Conservation (phyloP, 176 grass and related monocot species). For the Microstegium vimineum region DNA sequence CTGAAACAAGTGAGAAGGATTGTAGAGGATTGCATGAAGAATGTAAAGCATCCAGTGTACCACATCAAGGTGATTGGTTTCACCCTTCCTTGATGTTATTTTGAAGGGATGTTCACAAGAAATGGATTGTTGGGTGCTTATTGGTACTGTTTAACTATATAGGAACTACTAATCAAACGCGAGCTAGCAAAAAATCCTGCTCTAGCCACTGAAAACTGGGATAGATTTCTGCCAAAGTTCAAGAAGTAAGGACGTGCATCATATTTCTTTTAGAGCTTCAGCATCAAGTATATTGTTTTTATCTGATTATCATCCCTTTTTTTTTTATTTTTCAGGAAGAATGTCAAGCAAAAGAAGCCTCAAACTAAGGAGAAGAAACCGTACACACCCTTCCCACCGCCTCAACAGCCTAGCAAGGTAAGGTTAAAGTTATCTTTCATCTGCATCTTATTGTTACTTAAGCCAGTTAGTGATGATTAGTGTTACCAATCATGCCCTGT, state of each 20-base stretch:
- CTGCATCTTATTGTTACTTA: background rate
- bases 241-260: constrained; percentile 73
- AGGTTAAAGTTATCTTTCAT: background rate
- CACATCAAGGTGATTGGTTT: constrained; percentile 75
- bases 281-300: background rate
- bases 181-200: constrained; percentile 92
- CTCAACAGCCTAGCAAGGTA: constrained; percentile 96
- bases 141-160: constrained; percentile 14
- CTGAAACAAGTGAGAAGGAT: constrained; percentile 85
- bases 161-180: constrained; percentile 92
- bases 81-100: background rate
- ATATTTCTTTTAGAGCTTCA: background rate
- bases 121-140: constrained; percentile 2
- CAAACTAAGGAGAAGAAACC: constrained; percentile 96
- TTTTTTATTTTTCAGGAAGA: constrained; percentile 71
- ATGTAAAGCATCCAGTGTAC: constrained; percentile 88
- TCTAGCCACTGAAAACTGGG: constrained; percentile 89
- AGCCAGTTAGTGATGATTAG: background rate
- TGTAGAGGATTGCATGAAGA: constrained; percentile 90
- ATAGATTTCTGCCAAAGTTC: constrained; percentile 93
- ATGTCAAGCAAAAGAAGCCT: constrained; percentile 89
- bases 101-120: background rate
- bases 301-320: background rate
- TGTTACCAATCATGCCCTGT: too few species aligned
- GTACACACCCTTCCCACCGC: constrained; percentile 91